These are phyloP conservation scores for Fusarium globosum DNA, from an alignment of 2,329 filamentous ascomycete species.

Conservation along the genomic window DNA sequence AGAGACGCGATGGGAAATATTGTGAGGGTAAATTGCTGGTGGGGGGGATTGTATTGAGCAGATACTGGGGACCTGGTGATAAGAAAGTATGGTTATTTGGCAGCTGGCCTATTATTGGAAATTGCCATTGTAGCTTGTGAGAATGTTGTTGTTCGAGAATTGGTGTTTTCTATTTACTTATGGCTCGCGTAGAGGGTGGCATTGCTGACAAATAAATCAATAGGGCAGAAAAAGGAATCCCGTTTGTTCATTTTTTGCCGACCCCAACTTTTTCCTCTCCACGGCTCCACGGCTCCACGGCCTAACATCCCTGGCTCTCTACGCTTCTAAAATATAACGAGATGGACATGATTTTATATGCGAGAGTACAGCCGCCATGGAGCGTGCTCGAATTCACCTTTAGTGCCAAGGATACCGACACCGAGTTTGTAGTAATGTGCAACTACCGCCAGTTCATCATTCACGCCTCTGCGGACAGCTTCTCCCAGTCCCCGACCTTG, in stretches of 20 bases:
- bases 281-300: too few relatives aligned
- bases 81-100: fast-evolving
- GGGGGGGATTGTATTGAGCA: fast-evolving
- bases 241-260: not conserved
- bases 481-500: not conserved
- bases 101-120: not conserved
- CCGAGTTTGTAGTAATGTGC: not conserved
- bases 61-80: too few relatives aligned
- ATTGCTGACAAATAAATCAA: not conserved
- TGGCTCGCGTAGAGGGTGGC: fast-evolving
- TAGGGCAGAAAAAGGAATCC: not conserved
- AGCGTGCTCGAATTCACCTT: not conserved
- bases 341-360: not conserved
- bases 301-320: too few relatives aligned
- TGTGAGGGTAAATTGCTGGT: not conserved
- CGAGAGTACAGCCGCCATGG: not conserved
- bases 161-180: not conserved
- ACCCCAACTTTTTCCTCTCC: not conserved
- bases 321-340: too few relatives aligned
- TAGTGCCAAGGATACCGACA: fast-evolving
- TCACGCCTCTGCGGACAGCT: not conserved
- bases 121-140: fast-evolving
- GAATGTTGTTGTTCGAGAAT: not conserved
- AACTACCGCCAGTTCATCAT: not conserved
- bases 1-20: fast-evolving